phyloP scores from a whole-genome alignment of 1,284 basidiomycete genomes.

The Cryptococcus floricola region DNA sequence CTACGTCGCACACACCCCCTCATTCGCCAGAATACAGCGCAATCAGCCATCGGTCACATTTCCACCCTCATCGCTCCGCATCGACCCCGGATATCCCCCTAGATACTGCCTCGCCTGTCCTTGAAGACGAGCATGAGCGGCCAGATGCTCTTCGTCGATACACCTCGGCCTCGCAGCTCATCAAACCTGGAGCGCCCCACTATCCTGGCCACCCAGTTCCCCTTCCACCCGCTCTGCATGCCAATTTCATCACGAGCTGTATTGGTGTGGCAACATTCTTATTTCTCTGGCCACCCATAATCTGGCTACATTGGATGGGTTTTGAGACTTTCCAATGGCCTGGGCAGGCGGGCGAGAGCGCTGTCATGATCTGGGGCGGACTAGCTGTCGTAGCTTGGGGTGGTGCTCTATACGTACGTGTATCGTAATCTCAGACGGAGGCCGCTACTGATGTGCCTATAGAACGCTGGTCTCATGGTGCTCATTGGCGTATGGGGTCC shows the following conservation, averaged over 20 bases:
- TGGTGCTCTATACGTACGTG: constrained; percentile 45
- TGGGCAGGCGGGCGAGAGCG: constrained; percentile 4
- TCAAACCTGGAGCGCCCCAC: background rate
- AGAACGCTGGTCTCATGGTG: constrained; percentile 50
- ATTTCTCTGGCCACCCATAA: constrained; percentile 45
- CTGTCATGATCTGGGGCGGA: constrained; percentile 20
- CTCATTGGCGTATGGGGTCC: constrained; percentile 50
- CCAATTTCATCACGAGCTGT: constrained; percentile 47
- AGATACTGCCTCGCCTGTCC: background rate
- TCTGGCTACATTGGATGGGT: constrained; percentile 35
- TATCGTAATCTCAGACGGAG: background rate
- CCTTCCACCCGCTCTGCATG: constrained; percentile 44
- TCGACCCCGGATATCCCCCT: constrained; percentile 4
- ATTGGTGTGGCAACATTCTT: constrained; percentile 44
- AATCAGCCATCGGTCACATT: background rate
- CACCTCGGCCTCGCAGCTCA: constrained; percentile 3
- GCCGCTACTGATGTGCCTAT: background rate
- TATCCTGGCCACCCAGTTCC: constrained; percentile 5
- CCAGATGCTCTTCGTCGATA: constrained; percentile 5
- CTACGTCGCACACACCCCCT: constrained; percentile 1
- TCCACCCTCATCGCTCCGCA: constrained; percentile 1
- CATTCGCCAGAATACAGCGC: background rate
- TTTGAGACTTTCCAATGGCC: constrained; percentile 41
- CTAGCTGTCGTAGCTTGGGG: constrained; percentile 33
- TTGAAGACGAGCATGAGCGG: constrained; percentile 1